Evolutionary conservation across 1,284 basidiomycete genomes (phyloP).

Genomic region (Heterobasidion parviporum): DNA sequence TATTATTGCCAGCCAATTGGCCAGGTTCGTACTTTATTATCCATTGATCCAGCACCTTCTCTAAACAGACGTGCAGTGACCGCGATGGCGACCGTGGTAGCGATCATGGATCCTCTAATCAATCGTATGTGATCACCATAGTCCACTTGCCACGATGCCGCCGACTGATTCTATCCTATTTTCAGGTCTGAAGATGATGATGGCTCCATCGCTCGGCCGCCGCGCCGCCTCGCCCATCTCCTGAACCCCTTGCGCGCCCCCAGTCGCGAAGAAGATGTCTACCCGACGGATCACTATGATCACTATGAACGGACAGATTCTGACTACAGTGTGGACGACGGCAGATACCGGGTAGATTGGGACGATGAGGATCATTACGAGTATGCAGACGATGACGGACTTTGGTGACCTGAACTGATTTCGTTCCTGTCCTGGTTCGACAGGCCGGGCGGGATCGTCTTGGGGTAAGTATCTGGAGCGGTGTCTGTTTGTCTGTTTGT

Average conservation of each 20-base stretch:
- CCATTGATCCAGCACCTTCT: not conserved
- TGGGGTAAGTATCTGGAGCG: no score
- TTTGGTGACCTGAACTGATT: no score
- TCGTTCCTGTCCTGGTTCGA: no score
- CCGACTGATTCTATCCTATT: not conserved
- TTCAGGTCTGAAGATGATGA: conserved; percentile 7
- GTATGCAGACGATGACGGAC: not conserved
- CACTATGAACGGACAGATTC: not conserved
- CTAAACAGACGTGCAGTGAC: not conserved
- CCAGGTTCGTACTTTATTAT: not conserved
- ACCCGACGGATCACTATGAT: not conserved
- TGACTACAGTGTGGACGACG: not conserved
- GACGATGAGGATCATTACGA: not conserved
- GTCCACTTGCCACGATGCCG: no score
- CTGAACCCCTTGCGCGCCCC: not conserved
- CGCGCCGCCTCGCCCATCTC: conserved; percentile 7
- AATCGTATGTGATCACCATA: no score
- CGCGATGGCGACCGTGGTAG: not conserved
- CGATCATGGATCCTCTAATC: not conserved
- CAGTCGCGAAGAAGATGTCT: not conserved
- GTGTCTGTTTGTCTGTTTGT: no score
- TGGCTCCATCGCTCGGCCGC: conserved; percentile 6
- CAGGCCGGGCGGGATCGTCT: no score
- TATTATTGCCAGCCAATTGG: not conserved
- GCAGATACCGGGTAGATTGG: not conserved